Evolutionary conservation across 352 stramenopile genomes (phyloP), one percentile per base, ranked within the genome.

Genomic region (Peronosclerospora sorghi): DNA sequence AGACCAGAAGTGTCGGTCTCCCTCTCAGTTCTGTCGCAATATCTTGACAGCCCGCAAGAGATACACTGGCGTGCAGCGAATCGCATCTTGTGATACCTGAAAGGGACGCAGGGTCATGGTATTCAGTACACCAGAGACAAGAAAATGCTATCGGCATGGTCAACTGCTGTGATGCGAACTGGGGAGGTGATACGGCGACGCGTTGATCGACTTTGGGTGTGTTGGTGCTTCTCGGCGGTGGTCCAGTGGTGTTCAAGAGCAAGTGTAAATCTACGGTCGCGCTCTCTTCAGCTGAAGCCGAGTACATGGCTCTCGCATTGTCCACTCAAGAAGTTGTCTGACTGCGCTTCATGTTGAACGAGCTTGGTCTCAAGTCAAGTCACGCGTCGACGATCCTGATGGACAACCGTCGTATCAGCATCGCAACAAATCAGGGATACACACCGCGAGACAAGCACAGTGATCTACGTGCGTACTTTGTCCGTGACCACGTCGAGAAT

Each of bases 31-130:
- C 38, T 55, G 0, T 54, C 42, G 1, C 56, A 42, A 9, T 45
- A 52, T 13, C 8, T 65, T 1, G 47, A 62, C 3, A 5, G 32
- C 1, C 32, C 37, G 4, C 42, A 42, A 12, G 23, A 58, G 14
- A 36, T 55, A 9, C 56, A 61, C 28, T 62, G 41, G 51, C 2
- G 13, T 17, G 51, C 26, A 18, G 42, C 36, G 2, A 8, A 44
- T 12, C 41, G 35, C 0, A 24, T 48, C 1, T 15, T 57, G 0
- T 20, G 34, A 5, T 60, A 62, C 14, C 21, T 58, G 3, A 65
- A 57, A 23, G 35, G 41, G 2, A 54, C 45, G 9, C n/a, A 13
- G 17, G 10, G 4, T 4, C 8, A 18, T 5, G 3, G 27, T 12
- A 8, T 35, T 49, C n/a, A 9, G n/a, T n/a, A n/a, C n/a, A n/a